Evolutionary conservation across 305 asterid species (phyloP), one percentile per base, ranked within the genome.

Genomic region (Fraxinus velutina): DNA sequence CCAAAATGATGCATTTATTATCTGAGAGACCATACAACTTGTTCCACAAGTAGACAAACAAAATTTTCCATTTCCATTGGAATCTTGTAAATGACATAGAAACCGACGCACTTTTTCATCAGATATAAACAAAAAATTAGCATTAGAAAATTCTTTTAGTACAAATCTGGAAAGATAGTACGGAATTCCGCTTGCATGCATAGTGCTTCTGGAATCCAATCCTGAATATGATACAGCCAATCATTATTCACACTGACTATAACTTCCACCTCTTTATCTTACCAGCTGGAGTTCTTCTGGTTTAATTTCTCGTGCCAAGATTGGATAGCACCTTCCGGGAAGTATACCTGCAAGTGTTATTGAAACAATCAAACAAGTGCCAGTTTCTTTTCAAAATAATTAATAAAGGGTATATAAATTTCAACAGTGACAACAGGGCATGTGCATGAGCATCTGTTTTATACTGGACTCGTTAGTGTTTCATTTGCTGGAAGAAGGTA

Each of bases 271-370:
- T 33, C 44, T 62, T 52, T 78, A 60, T 80, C 89, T 89, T 84
- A 95, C 99, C 93, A 75, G 89, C 86, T 87, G 90, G 68, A 96
- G 99, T 89, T 96, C 98, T 74, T 89, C 93, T 77, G 86, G 87
- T 33, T 92, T 94, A 79, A 96, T 94, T 88, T 96, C 99, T 86
- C 99, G 91, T 2, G 97, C 94, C 75, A 89, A 78, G 78, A 96
- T 90, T 32, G 97, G 91, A 86, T 52, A 71, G 88, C 99, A 94
- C 88, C 89, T 88, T 82, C 99, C 98, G 4, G 99, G 99, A 85
- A 90, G 94, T 86, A 96, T 92, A 77, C 98, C 99, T 96, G 86
- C 85, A 86, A 86, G 10, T 73, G 71, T 82, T 86, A 76, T 78
- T 79, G 76, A 75, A 57, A 30, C 37, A 44, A 78, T 42, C 44